Evolutionary conservation across 176 grass and related monocot species (phyloP).

Genomic region (Rhynchospora tenuis): DNA sequence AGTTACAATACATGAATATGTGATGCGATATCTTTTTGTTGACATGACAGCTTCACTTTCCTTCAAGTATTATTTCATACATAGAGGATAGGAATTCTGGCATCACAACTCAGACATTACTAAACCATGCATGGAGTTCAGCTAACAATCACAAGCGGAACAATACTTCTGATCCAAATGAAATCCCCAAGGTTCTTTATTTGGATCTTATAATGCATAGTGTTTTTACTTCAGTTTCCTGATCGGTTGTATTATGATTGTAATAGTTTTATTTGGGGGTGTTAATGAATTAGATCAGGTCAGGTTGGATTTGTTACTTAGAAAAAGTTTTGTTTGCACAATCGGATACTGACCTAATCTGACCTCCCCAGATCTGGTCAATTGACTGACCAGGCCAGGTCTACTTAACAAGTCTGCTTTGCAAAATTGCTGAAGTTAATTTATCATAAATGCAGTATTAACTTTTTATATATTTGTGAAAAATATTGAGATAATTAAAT

Average conservation of each 20-base stretch:
- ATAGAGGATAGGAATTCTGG: constrained; percentile 86
- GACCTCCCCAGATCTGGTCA: neutral
- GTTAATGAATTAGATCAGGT: neutral
- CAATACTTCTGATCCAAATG: constrained; percentile 47
- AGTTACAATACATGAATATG: neutral
- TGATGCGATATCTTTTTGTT: neutral
- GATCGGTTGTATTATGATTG: neutral
- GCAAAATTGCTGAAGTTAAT: neutral
- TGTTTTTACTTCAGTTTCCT: constrained; percentile 9
- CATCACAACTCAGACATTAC: constrained; percentile 73
- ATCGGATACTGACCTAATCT: neutral
- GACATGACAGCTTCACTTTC: constrained; percentile 55
- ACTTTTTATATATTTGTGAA: neutral
- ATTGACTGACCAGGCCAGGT: no score
- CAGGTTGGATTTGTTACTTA: neutral
- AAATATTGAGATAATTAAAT: neutral
- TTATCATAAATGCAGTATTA: neutral
- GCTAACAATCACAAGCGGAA: constrained; percentile 66
- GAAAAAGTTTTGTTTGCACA: neutral
- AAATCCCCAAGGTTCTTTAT: constrained; percentile 58
- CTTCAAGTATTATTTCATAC: constrained; percentile 80
- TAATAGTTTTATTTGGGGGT: neutral
- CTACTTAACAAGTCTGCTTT: neutral
- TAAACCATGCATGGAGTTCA: constrained; percentile 75
- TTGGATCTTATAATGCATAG: constrained; percentile 1